Evolutionary conservation across 2,329 filamentous ascomycete genomes (phyloP).

Genomic region (Colletotrichum scovillei): DNA sequence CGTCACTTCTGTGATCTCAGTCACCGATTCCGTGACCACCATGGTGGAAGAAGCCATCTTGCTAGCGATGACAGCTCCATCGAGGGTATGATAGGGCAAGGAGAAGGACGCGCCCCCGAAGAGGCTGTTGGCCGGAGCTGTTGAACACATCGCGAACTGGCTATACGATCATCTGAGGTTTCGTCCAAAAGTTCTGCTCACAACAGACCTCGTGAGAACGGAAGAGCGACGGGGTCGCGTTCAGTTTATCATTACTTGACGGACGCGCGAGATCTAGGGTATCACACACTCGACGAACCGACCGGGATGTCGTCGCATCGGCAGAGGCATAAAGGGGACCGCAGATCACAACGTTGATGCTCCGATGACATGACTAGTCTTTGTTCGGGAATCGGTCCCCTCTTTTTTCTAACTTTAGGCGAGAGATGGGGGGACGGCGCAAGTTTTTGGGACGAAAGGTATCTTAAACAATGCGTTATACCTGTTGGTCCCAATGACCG

Average conservation of each 20-base stretch:
- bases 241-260: slow-evolving; percentile 10
- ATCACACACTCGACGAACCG: neutral
- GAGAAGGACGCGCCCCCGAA: slow-evolving; percentile 6
- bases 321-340: slow-evolving; percentile 28
- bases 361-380: slow-evolving; percentile 32
- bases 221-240: neutral
- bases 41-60: slow-evolving; percentile 22
- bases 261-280: neutral
- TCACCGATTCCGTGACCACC: slow-evolving; percentile 16
- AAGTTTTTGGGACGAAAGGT: slow-evolving; percentile 26
- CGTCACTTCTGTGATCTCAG: neutral
- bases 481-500: slow-evolving; percentile 26
- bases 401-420: slow-evolving; percentile 30
- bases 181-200: slow-evolving; percentile 24
- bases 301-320: slow-evolving; percentile 19
- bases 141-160: slow-evolving; percentile 1
- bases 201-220: neutral
- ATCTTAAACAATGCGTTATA: slow-evolving; percentile 11
- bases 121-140: neutral
- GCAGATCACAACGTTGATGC: slow-evolving; percentile 28
- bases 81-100: neutral
- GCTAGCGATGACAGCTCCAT: neutral
- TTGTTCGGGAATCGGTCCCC: slow-evolving; percentile 17
- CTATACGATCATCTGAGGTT: slow-evolving; percentile 8
- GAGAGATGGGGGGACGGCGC: slow-evolving; percentile 1